A percentile compares a stretch with the other conserved stretches of the same genome.
These are phyloP conservation scores for Sporothrix dimorphospora DNA, from an alignment of 2,329 filamentous ascomycete species.

Conservation along the genomic window DNA sequence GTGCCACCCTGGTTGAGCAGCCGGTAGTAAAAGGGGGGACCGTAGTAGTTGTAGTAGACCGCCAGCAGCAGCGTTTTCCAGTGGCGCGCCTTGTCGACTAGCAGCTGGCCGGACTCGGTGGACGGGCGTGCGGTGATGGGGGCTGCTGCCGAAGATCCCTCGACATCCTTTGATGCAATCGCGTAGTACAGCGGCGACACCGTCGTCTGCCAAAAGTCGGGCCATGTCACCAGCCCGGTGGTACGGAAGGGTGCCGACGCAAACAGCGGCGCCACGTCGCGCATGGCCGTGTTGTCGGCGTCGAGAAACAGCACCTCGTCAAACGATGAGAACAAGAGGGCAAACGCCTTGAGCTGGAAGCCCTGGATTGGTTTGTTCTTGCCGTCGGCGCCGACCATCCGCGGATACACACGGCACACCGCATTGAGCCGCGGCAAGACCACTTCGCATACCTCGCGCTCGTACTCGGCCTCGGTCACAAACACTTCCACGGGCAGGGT, in stretches of 20 bases:
- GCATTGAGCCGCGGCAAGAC: constrained; percentile 39
- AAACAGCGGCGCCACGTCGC: constrained; percentile 48
- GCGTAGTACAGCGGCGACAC: constrained; percentile 50
- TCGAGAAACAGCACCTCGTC: constrained; percentile 63
- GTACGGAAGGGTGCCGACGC: constrained; percentile 53
- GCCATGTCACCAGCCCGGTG: constrained; percentile 60
- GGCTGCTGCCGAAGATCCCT: constrained; percentile 38
- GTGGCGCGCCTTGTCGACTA: constrained; percentile 53
- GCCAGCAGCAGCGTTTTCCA: constrained; percentile 51
- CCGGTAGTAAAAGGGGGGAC: constrained; percentile 54
- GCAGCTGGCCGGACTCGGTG: constrained; percentile 53
- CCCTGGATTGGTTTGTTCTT: constrained; percentile 40
- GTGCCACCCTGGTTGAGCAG: constrained; percentile 50
- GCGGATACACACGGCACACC: constrained; percentile 41
- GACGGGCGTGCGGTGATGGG: constrained; percentile 41
- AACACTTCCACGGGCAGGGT: constrained; percentile 51
- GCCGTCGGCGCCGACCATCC: constrained; percentile 31
- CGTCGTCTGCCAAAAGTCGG: constrained; percentile 55
- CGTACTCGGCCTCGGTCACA: constrained; percentile 40
- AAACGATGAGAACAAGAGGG: constrained; percentile 62
- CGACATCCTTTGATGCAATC: constrained; percentile 39
- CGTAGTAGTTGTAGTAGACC: constrained; percentile 60
- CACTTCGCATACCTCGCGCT: constrained; percentile 40
- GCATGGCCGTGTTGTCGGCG: constrained; percentile 56
- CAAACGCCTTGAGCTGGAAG: constrained; percentile 61